phyloP scores from a whole-genome alignment of 2,329 filamentous ascomycete genomes.

The Onygenales sp. region DNA sequence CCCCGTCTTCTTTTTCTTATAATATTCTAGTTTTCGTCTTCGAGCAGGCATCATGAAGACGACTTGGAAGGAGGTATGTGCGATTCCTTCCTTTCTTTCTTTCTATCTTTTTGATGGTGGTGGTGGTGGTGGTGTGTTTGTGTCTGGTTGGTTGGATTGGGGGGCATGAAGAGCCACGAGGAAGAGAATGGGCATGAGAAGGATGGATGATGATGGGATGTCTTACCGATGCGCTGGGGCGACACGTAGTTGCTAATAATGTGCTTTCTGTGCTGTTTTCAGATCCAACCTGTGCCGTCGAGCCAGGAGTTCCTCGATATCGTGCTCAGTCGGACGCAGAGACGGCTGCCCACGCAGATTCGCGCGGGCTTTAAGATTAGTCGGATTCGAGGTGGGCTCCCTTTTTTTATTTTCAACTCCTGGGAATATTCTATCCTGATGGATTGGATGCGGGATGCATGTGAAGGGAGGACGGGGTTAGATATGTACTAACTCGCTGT shows the following conservation, averaged over 20 bases:
- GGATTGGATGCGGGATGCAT: background rate
- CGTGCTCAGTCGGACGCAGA: slow-evolving; percentile 85
- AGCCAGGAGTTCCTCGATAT: slow-evolving; percentile 97
- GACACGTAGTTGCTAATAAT: background rate
- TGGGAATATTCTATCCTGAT: background rate
- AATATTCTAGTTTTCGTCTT: slow-evolving; percentile 11
- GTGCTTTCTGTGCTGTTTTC: slow-evolving; percentile 2
- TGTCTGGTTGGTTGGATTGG: too few species aligned
- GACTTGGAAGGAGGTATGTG: slow-evolving; percentile 47
- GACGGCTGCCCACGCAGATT: slow-evolving; percentile 90
- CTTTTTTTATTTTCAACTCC: background rate
- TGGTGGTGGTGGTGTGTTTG: background rate
- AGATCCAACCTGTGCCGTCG: slow-evolving; percentile 78
- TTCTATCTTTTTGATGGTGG: slow-evolving; percentile 22
- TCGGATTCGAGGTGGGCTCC: slow-evolving; percentile 59
- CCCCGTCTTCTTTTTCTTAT: slow-evolving; percentile 8
- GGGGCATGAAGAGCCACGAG: too few species aligned
- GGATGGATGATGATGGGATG: background rate
- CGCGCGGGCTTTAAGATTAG: slow-evolving; percentile 92
- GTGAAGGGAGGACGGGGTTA: background rate
- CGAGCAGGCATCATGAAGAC: slow-evolving; percentile 43
- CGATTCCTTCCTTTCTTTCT: background rate
- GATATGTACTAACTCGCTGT: background rate
- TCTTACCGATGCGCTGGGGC: background rate
- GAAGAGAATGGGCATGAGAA: background rate